These are phyloP conservation scores for Saksenaea vasiformis DNA, from an alignment of 371 early-diverging fungal species.

Conservation along the genomic window DNA sequence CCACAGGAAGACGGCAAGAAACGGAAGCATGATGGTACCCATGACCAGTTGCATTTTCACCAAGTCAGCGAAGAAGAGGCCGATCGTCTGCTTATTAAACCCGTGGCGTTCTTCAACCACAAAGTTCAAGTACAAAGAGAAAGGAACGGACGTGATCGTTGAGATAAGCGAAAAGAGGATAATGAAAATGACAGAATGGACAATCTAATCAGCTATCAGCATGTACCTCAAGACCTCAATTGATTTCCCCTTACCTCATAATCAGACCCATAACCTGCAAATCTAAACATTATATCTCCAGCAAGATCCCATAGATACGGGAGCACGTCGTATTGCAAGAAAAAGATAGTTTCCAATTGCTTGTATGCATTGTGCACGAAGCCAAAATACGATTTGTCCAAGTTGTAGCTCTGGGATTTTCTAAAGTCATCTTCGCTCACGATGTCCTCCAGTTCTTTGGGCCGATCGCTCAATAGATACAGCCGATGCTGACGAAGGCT, in stretches of 20 bases:
- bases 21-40: conserved; percentile 74
- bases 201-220: conserved; percentile 56
- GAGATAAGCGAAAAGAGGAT: conserved; percentile 60
- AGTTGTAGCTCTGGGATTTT: conserved; percentile 85
- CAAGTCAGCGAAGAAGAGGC: conserved; percentile 82
- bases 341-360: conserved; percentile 65
- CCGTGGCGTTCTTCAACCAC: conserved; percentile 95
- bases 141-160: conserved; percentile 76
- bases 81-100: conserved; percentile 95
- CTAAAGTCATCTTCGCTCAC: conserved; percentile 74
- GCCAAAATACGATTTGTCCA: conserved; percentile 84
- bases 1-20: conserved; percentile 82
- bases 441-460: conserved; percentile 65
- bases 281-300: conserved; percentile 53
- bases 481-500: conserved; percentile 78
- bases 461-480: conserved; percentile 64
- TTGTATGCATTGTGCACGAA: conserved; percentile 65
- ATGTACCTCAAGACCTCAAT: background rate
- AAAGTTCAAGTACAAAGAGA: conserved; percentile 89
- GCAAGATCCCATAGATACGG: conserved; percentile 77
- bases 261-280: conserved; percentile 65
- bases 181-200: conserved; percentile 83
- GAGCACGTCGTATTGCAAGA: conserved; percentile 69
- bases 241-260: conserved; percentile 63
- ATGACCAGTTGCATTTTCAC: conserved; percentile 74